phyloP scores from a whole-genome alignment of 768 basidiomycete genomes.

The Trametes maxima region DNA sequence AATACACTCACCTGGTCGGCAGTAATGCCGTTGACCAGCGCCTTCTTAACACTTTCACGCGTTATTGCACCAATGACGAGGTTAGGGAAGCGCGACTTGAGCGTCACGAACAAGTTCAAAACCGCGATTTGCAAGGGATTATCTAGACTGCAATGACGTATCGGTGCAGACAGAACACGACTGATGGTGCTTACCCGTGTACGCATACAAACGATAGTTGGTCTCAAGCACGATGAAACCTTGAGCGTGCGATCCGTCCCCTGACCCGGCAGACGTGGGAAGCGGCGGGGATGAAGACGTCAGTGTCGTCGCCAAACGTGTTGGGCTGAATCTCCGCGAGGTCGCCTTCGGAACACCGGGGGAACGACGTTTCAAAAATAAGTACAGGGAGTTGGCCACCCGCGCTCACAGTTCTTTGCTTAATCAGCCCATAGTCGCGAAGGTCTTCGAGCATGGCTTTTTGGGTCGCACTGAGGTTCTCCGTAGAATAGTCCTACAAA shows the following conservation, averaged over 20 bases:
- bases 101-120: slow-evolving; percentile 86
- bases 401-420: slow-evolving; percentile 69
- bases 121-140: slow-evolving; percentile 97
- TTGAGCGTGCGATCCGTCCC: slow-evolving; percentile 62
- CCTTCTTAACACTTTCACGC: slow-evolving; percentile 92
- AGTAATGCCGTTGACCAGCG: slow-evolving; percentile 91
- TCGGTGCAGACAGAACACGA: not conserved
- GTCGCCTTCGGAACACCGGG: slow-evolving; percentile 47
- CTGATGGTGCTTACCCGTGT: slow-evolving; percentile 66
- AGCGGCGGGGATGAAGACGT: slow-evolving; percentile 88
- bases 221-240: slow-evolving; percentile 98
- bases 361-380: slow-evolving; percentile 1
- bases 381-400: not conserved
- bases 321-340: slow-evolving; percentile 88
- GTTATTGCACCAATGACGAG: slow-evolving; percentile 96
- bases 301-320: slow-evolving; percentile 90
- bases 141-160: slow-evolving; percentile 48
- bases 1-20: slow-evolving; percentile 78
- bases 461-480: slow-evolving; percentile 77
- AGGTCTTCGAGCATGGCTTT: slow-evolving; percentile 89
- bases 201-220: slow-evolving; percentile 97
- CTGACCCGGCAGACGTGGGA: slow-evolving; percentile 59
- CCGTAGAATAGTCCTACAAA: slow-evolving; percentile 84
- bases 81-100: slow-evolving; percentile 96
- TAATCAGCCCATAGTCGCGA: slow-evolving; percentile 92